Evolutionary conservation across 1,139 yeast species (phyloP).

Genomic region (Zygosaccharomyces sapae): DNA sequence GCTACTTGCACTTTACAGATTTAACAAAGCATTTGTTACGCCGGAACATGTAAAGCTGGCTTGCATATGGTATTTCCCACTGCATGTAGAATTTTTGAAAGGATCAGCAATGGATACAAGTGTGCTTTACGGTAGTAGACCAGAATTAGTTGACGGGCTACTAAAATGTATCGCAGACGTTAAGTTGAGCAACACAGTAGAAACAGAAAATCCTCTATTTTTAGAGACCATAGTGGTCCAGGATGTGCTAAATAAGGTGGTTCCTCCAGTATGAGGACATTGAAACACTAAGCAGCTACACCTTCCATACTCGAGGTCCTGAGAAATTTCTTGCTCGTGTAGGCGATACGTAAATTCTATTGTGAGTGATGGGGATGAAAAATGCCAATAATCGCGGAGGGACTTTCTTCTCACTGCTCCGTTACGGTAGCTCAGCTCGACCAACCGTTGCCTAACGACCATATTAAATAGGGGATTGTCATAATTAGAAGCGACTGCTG

Average conservation of each 20-base stretch:
- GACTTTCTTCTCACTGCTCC: too few species aligned
- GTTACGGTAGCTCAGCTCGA: too few species aligned
- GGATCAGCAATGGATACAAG: conserved; percentile 28
- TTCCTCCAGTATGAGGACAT: conserved; percentile 26
- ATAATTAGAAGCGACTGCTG: too few species aligned
- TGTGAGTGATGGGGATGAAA: too few species aligned
- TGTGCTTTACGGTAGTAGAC: conserved; percentile 32
- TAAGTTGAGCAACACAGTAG: conserved; percentile 18
- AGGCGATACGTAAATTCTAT: too few species aligned
- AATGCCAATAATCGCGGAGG: too few species aligned
- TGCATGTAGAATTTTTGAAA: conserved; percentile 28
- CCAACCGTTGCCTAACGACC: too few species aligned
- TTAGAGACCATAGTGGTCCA: conserved; percentile 28
- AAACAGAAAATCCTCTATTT: conserved; percentile 28
- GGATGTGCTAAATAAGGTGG: conserved; percentile 31
- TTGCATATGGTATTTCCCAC: conserved; percentile 32
- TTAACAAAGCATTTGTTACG: conserved; percentile 22
- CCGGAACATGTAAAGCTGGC: conserved; percentile 33
- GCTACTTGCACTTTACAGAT: conserved; percentile 18
- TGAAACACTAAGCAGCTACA: too few species aligned
- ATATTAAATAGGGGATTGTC: too few species aligned
- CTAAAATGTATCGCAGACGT: conserved; percentile 23
- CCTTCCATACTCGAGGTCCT: too few species aligned
- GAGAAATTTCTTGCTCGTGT: too few species aligned
- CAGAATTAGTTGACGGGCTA: conserved; percentile 29